phyloP scores from a whole-genome alignment of 228 moss, liverwort and hornwort genomes.

The Sphagnum magellanicum region DNA sequence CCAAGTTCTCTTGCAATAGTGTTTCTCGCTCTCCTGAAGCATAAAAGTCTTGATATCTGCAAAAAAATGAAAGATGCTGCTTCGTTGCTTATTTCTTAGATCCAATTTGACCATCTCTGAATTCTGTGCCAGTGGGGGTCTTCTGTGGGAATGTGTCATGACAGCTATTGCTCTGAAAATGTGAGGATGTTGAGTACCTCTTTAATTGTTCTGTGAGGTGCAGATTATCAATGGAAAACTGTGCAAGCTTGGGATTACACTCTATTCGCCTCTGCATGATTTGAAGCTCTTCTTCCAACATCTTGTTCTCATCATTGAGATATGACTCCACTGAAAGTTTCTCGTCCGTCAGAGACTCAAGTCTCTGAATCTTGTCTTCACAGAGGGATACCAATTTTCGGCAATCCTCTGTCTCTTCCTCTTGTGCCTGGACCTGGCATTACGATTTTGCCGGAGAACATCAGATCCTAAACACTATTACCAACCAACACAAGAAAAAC shows the following conservation, averaged over 20 bases:
- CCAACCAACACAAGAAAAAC: background rate
- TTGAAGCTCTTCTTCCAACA: constrained; percentile 47
- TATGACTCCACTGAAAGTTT: constrained; percentile 26
- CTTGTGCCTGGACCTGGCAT: constrained; percentile 54
- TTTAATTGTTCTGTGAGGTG: constrained; percentile 60
- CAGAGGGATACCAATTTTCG: constrained; percentile 46
- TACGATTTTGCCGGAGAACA: background rate
- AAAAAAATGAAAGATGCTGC: background rate
- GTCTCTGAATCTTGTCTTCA: constrained; percentile 39
- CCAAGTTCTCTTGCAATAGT: constrained; percentile 51
- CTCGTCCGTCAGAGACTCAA: constrained; percentile 26
- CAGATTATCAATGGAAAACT: constrained; percentile 58
- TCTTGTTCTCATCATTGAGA: constrained; percentile 21
- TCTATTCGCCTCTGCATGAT: constrained; percentile 38
- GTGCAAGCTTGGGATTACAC: constrained; percentile 57
- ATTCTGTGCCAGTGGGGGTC: background rate
- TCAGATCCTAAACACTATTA: background rate
- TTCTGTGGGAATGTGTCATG: background rate
- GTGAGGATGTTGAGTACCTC: constrained; percentile 25
- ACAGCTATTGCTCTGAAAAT: background rate
- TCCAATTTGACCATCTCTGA: background rate
- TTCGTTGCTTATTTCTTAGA: background rate
- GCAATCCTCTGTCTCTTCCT: constrained; percentile 54
- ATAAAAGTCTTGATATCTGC: constrained; percentile 66
- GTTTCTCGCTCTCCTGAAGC: constrained; percentile 51